These are phyloP conservation scores for Pouteria campechiana DNA, from an alignment of 179 eudicot species.

Conservation along the genomic window DNA sequence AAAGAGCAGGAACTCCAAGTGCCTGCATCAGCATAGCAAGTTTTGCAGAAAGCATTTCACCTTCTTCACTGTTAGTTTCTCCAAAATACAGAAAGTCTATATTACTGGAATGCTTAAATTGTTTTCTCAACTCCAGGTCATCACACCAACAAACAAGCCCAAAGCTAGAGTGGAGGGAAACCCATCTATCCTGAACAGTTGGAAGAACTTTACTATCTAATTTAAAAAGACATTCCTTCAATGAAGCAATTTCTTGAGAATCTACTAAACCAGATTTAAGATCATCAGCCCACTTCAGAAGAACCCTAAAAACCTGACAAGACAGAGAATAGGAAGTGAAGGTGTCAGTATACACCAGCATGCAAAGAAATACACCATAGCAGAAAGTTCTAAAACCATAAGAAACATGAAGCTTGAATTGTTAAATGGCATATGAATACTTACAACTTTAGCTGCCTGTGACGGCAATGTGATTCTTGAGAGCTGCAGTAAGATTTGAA, in stretches of 20 bases:
- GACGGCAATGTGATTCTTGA: conserved; percentile 45
- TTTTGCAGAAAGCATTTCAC: conserved; percentile 40
- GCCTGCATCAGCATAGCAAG: conserved; percentile 41
- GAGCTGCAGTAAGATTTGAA: conserved; percentile 62
- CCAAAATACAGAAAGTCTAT: conserved; percentile 74
- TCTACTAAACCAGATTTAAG: conserved; percentile 46
- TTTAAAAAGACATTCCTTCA: conserved; percentile 49
- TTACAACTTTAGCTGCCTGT: conserved; percentile 60
- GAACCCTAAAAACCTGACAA: conserved; percentile 66
- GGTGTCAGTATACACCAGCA: background rate
- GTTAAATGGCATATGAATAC: conserved; percentile 1
- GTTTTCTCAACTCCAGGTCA: conserved; percentile 62
- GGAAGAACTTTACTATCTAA: conserved; percentile 65
- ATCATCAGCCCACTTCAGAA: conserved; percentile 64
- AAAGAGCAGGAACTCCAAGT: conserved; percentile 73
- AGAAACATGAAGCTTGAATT: background rate
- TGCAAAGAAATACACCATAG: background rate
- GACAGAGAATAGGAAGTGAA: conserved; percentile 1
- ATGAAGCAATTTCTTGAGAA: conserved; percentile 42
- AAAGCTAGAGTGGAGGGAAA: conserved; percentile 71
- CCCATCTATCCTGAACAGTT: conserved; percentile 81
- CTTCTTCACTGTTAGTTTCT: conserved; percentile 37
- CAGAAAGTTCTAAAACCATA: no score
- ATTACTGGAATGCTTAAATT: conserved; percentile 48
- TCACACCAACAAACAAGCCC: conserved; percentile 94